Percentiles rank a stretch among this genome's conserved stretches.
Conservation (phyloP, 1,284 basidiomycete species). For the Sanghuangporus baumii region DNA sequence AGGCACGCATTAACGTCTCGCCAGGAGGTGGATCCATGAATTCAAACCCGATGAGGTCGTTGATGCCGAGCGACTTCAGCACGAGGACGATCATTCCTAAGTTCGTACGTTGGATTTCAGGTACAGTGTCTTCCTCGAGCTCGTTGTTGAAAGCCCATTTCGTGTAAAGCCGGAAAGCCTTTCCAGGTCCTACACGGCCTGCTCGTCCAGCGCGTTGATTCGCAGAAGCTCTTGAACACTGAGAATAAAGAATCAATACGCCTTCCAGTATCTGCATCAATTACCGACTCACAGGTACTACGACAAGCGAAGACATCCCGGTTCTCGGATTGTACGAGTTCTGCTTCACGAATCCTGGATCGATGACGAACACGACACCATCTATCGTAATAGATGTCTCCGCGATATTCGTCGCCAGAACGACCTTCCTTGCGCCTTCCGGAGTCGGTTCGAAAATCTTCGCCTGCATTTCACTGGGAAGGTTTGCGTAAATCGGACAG, state of each 20-base stretch:
- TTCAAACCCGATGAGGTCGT: conserved; percentile 96
- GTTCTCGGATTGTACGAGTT: conserved; percentile 96
- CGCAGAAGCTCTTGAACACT: conserved; percentile 95
- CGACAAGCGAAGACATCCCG: conserved; percentile 92
- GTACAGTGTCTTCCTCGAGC: conserved; percentile 93
- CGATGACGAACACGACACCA: conserved; percentile 96
- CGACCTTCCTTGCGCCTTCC: conserved; percentile 92
- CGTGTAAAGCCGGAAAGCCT: conserved; percentile 95
- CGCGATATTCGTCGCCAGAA: conserved; percentile 97
- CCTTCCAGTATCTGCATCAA: conserved; percentile 2
- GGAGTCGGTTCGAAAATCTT: conserved; percentile 99
- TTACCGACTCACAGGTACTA: conserved; percentile 72
- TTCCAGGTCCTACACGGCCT: conserved; percentile 97
- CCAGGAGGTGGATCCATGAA: conserved; percentile 99
- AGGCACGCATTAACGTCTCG: conserved; percentile 94
- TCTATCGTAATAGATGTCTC: conserved; percentile 98
- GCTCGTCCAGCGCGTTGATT: conserved; percentile 97
- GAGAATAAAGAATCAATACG: conserved; percentile 13
- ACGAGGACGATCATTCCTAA: conserved; percentile 94
- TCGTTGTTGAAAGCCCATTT: conserved; percentile 97
- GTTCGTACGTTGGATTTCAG: conserved; percentile 98
- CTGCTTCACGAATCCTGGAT: conserved; percentile 97
- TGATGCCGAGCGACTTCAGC: conserved; percentile 95
- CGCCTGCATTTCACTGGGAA: conserved; percentile 98
- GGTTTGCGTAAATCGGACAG: conserved; percentile 96